Evolutionary conservation across 2,329 filamentous ascomycete species (phyloP), one percentile per base, ranked within the genome.

Genomic region (Botryotinia narcissicola): DNA sequence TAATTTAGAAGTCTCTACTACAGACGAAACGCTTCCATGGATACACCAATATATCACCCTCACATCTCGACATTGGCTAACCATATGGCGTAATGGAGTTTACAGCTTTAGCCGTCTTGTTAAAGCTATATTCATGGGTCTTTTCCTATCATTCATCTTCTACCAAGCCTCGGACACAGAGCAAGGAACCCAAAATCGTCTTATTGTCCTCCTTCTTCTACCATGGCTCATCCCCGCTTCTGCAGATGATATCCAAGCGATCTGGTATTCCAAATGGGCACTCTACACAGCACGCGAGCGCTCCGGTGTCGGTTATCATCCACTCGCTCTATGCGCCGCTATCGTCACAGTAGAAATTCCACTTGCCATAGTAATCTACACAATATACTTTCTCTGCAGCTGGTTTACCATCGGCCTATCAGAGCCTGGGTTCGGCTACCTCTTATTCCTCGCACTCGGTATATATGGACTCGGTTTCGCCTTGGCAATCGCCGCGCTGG

Each of bases 211-310:
- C 32, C 32, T 54, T 3, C 29, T 20, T 25, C 4, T 20, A 6
- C 44, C 32, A 37, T 54, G 29, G 44, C 0, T 46, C 9, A 64
- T 64, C 3, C 25, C 37, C 25, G 22, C 61, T 29, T 29, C 61
- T 4, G 61, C 61, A 37, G 35, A 63, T 25, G 35, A 63, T 63
- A 22, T 63, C 10, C 61, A 63, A 63, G 61, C 35, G 10, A 12
- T 63, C 6, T 63, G 61, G 62, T 32, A 32, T 64, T 64, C 62
- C 40, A 64, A 46, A 64, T 64, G 40, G n/a, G 40, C 16, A 64
- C 40, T 46, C 6, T 32, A 64, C 18, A 40, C 62, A 4, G 62
- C 25, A 44, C 40, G 40, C 8, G 40, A 64, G 40, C 62, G 40
- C 29, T 46, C 25, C 18, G 25, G 10, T 8, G n/a, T 64, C 16